Evolutionary conservation across 192 early-diverging fungal genomes (phyloP), one percentile per base, ranked within the genome.

Genomic region (Chytriomyces confervae): DNA sequence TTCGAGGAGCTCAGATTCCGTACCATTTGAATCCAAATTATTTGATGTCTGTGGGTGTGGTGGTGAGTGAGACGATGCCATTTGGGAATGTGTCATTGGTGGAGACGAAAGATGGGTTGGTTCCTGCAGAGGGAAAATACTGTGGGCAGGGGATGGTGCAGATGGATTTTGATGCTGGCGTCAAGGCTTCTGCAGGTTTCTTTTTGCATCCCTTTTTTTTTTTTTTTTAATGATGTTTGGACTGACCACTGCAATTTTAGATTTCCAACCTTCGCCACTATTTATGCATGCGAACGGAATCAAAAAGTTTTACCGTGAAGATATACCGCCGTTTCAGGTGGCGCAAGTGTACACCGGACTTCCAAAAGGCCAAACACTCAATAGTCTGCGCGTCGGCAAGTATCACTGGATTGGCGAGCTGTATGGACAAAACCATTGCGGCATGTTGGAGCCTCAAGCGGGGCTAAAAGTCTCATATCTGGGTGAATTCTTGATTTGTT

Each of bases 141-240:
- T 74, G 72, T 46, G 72, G 72, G 20, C 72, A 74, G 44, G 62
- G 44, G 29, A 74, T 74, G 72, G 45, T 74, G n/a, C 72, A 74
- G 61, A 57, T 57, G 53, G 53, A 57, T 57, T 57, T 57, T 20
- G 53, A 57, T 3, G 53, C 29, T 36, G 29, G 29, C 29, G 29
- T 36, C 29, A 36, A 36, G 29, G 29, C 29, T 36, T 36, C 29
- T 36, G 20, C 53, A 57, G 20, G 53, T 57, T 57, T 57, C 53
- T 20, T 11, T 18, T 57, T 11, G 11, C 53, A 57, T 2, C 0
- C 3, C 11, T 0, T 57, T 18, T 20, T 11, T 57, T 57, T 0
- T 57, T 57, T 57, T 20, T 3, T 18, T 53, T 18, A 53, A 62
- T 62, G 61, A 36, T 43, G n/a, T 74, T 74, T 62, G 24, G 36